phyloP scores from a whole-genome alignment of 1,139 yeast genomes.

The Suhomyces coccinellae region DNA sequence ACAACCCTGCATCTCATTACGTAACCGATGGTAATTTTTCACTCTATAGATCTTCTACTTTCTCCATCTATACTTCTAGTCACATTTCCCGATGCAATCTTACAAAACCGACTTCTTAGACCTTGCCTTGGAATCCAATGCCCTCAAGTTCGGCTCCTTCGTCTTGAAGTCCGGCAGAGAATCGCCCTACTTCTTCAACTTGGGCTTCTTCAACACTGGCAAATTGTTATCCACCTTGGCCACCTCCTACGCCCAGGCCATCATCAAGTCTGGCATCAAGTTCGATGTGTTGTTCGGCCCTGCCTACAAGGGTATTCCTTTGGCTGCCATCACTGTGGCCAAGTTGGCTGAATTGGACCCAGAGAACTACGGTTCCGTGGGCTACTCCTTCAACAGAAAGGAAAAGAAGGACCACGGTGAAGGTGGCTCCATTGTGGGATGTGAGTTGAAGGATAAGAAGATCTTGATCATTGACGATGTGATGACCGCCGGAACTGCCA shows the following conservation, averaged over 20 bases:
- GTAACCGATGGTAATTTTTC: not conserved
- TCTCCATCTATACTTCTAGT: not conserved
- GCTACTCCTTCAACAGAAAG: slow-evolving; percentile 78
- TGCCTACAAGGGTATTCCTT: slow-evolving; percentile 95
- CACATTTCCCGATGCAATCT: slow-evolving; percentile 20
- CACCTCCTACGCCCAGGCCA: slow-evolving; percentile 84
- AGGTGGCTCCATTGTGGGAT: slow-evolving; percentile 94
- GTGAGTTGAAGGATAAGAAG: slow-evolving; percentile 65
- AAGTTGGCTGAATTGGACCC: slow-evolving; percentile 90
- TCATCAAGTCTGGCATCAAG: slow-evolving; percentile 74
- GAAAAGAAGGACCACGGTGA: slow-evolving; percentile 98
- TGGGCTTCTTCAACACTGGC: slow-evolving; percentile 87
- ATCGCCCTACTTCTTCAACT: slow-evolving; percentile 96
- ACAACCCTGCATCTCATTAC: not conserved
- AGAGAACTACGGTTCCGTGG: slow-evolving; percentile 62
- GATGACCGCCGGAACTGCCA: slow-evolving; percentile 98
- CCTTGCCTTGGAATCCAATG: slow-evolving; percentile 76
- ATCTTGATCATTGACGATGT: slow-evolving; percentile 92
- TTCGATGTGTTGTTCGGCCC: slow-evolving; percentile 96
- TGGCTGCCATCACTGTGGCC: slow-evolving; percentile 90
- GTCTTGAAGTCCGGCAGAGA: slow-evolving; percentile 88
- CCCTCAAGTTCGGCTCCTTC: slow-evolving; percentile 83
- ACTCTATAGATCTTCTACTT: not conserved
- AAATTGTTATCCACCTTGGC: slow-evolving; percentile 76
- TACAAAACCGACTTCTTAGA: slow-evolving; percentile 73